A percentile compares a stretch with the other conserved stretches of the same genome.
phyloP scores from a whole-genome alignment of 768 basidiomycete species.

The Trametes maxima region DNA sequence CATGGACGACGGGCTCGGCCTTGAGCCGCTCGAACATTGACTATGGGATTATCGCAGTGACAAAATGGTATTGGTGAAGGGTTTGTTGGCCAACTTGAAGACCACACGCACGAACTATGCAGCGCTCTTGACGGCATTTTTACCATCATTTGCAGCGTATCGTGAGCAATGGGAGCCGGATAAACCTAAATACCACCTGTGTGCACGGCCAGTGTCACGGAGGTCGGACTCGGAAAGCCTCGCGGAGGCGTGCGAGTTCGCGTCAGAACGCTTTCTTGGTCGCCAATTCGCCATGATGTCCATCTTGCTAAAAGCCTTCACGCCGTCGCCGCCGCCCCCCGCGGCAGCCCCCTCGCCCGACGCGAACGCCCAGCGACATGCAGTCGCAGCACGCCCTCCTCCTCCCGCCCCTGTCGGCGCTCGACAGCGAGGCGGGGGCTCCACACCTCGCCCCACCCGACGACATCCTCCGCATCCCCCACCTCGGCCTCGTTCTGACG shows the following conservation, averaged over 20 bases:
- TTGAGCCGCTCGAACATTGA: no score
- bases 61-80: no score
- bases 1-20: neutral
- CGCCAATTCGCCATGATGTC: constrained; percentile 7
- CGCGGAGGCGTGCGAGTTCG: constrained; percentile 9
- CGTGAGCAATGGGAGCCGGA: neutral
- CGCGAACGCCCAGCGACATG: neutral
- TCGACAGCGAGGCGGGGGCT: neutral
- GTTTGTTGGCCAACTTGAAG: no score
- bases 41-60: no score
- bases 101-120: no score
- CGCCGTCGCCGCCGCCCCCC: neutral
- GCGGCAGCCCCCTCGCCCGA: constrained; percentile 2
- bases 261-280: constrained; percentile 11
- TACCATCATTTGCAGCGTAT: no score
- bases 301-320: constrained; percentile 16
- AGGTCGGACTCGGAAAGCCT: neutral
- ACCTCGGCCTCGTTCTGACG: constrained; percentile 14
- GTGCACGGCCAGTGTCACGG: neutral
- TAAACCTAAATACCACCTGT: no score
- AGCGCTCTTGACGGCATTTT: no score
- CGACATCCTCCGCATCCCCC: constrained; percentile 8
- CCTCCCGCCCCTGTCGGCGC: neutral
- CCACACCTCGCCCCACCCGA: neutral
- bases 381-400: constrained; percentile 10